These are phyloP conservation scores for Plantago ovata DNA, from an alignment of 257 asterid genomes.

Conservation along the genomic window DNA sequence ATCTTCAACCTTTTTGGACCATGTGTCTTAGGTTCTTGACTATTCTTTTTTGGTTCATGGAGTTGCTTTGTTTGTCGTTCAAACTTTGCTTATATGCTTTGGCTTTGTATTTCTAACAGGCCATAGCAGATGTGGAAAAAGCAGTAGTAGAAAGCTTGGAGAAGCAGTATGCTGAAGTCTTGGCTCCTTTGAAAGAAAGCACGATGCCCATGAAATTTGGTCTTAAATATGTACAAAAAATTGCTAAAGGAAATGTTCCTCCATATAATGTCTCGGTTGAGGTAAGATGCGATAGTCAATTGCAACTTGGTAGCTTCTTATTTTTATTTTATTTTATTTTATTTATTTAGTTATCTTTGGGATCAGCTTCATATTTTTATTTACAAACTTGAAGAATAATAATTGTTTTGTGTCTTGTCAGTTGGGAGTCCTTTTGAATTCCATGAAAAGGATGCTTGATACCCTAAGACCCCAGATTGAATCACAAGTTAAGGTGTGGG, in stretches of 20 bases:
- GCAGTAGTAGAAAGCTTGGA: conserved; percentile 81
- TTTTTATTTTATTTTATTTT: no score
- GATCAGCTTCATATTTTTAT: background rate
- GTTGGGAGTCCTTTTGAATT: conserved; percentile 84
- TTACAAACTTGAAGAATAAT: background rate
- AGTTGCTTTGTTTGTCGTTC: background rate
- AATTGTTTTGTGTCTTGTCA: conserved; percentile 23
- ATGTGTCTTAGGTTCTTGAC: background rate
- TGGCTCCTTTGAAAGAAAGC: conserved; percentile 78
- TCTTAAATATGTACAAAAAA: conserved; percentile 75
- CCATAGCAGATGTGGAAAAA: conserved; percentile 90
- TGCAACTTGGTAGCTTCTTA: no score
- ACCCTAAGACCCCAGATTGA: conserved; percentile 66
- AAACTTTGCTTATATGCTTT: background rate
- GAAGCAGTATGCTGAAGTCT: conserved; percentile 71
- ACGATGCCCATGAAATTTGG: conserved; percentile 79
- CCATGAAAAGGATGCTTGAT: conserved; percentile 86
- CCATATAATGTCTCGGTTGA: conserved; percentile 53
- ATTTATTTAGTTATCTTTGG: background rate
- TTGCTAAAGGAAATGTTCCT: conserved; percentile 57
- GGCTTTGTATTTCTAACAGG: conserved; percentile 33
- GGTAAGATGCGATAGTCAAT: conserved; percentile 28
- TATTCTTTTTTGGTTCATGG: background rate
- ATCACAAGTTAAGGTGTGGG: conserved; percentile 68
- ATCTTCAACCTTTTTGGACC: background rate